Conservation (phyloP, 192 early-diverging fungal species). For the Borealophlyctis nickersoniae region DNA sequence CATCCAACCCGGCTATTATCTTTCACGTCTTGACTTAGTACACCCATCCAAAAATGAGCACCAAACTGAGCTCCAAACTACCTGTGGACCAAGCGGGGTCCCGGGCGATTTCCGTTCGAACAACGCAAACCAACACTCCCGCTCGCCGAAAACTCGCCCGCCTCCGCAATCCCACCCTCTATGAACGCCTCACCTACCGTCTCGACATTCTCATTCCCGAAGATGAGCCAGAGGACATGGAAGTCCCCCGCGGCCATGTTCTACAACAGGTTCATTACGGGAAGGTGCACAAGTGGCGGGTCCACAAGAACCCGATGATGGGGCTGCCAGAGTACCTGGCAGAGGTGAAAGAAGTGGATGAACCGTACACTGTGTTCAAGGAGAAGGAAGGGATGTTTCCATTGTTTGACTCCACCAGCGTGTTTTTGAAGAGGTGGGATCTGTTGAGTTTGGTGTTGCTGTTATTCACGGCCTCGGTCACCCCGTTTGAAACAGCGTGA, state of each 20-base stretch:
- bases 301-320: conserved; percentile 28
- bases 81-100: too few species aligned
- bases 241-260: conserved; percentile 38
- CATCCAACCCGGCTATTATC: too few species aligned
- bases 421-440: conserved; percentile 50
- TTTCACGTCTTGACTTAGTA: too few species aligned
- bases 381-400: conserved; percentile 27
- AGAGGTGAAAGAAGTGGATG: conserved; percentile 26
- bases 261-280: conserved; percentile 45
- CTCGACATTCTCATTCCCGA: conserved; percentile 45
- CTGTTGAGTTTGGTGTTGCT: conserved; percentile 41
- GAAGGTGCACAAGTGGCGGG: conserved; percentile 33
- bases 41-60: too few species aligned
- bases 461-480: conserved; percentile 50
- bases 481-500: conserved; percentile 54
- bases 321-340: conserved; percentile 42
- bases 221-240: conserved; percentile 36
- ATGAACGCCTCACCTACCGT: conserved; percentile 41
- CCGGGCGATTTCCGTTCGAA: not conserved
- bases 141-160: conserved; percentile 4
- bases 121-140: not conserved
- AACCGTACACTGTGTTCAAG: conserved; percentile 29
- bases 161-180: conserved; percentile 11
- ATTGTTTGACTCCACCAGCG: conserved; percentile 29
- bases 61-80: too few species aligned